phyloP scores from a whole-genome alignment of 202 grass and related monocot species.

The Musa balbisiana region DNA sequence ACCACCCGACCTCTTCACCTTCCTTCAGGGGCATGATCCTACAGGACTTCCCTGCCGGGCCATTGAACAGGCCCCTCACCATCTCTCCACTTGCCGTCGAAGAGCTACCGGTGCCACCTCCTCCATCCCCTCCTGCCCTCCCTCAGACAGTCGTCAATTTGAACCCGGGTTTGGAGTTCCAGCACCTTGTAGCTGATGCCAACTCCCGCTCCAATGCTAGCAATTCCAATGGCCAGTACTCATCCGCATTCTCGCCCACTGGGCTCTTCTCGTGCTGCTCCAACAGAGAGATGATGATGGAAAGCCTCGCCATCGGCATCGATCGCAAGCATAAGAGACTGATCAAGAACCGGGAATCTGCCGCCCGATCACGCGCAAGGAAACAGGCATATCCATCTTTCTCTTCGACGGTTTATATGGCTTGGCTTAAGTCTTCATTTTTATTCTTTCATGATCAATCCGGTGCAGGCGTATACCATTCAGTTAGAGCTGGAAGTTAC shows the following conservation, averaged over 20 bases:
- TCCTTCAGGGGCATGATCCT: conserved; percentile 29
- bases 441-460: not conserved
- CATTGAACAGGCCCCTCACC: not conserved
- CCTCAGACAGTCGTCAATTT: conserved; percentile 21
- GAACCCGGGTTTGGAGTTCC: conserved; percentile 32
- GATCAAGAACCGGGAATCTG: conserved; percentile 49
- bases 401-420: not conserved
- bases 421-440: too few relatives aligned
- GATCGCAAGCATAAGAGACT: conserved; percentile 36
- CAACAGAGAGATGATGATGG: conserved; percentile 4
- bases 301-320: not conserved
- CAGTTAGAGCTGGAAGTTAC: conserved; percentile 28
- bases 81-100: not conserved
- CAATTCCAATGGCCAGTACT: not conserved
- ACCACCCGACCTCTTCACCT: not conserved
- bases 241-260: conserved; percentile 15
- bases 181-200: not conserved
- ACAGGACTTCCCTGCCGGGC: conserved; percentile 31
- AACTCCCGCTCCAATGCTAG: conserved; percentile 23
- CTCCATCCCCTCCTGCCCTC: not conserved
- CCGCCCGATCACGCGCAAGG: conserved; percentile 36
- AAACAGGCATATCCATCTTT: conserved; percentile 24
- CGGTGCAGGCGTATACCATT: conserved; percentile 23
- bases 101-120: not conserved
- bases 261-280: conserved; percentile 30